Conservation (phyloP, 2,329 filamentous ascomycete genomes). For the Penicillium sp. region DNA sequence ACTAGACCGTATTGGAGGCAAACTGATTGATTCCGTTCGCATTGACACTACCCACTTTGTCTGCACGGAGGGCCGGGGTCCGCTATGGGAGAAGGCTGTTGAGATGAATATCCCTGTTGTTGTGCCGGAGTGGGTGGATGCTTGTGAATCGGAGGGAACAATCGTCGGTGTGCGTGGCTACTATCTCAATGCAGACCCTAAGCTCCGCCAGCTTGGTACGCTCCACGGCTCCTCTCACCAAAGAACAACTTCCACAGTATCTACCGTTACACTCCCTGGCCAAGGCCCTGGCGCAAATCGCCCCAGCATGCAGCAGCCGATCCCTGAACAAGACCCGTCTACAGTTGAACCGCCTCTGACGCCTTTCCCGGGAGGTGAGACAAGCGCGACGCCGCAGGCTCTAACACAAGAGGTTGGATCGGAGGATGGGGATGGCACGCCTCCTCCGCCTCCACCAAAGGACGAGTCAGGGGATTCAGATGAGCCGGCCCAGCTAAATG, state of each 20-base stretch:
- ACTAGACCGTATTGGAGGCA: constrained; percentile 87
- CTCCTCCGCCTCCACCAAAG: constrained; percentile 36
- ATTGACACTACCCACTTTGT: constrained; percentile 99
- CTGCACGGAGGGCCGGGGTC: constrained; percentile 87
- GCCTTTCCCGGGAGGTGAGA: constrained; percentile 39
- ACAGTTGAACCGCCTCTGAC: constrained; percentile 34
- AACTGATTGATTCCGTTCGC: constrained; percentile 83
- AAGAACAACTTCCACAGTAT: constrained; percentile 35
- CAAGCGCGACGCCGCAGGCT: constrained; percentile 32
- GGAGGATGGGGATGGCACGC: constrained; percentile 30
- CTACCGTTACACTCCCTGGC: constrained; percentile 30
- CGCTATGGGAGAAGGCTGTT: constrained; percentile 92
- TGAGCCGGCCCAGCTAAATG: constrained; percentile 23
- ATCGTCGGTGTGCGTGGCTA: constrained; percentile 95
- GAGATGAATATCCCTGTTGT: constrained; percentile 99
- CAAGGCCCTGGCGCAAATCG: constrained; percentile 28
- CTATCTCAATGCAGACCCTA: constrained; percentile 85
- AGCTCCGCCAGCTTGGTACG: constrained; percentile 57
- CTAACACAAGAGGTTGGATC: constrained; percentile 32
- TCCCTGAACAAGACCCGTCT: constrained; percentile 27
- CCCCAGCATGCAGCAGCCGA: constrained; percentile 29
- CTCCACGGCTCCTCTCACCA: constrained; percentile 40
- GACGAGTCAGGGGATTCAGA: constrained; percentile 28
- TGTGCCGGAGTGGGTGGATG: constrained; percentile 93
- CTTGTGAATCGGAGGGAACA: constrained; percentile 89